phyloP scores from a whole-genome alignment of 1,139 yeast species.

The Yamadazyma sp. region DNA sequence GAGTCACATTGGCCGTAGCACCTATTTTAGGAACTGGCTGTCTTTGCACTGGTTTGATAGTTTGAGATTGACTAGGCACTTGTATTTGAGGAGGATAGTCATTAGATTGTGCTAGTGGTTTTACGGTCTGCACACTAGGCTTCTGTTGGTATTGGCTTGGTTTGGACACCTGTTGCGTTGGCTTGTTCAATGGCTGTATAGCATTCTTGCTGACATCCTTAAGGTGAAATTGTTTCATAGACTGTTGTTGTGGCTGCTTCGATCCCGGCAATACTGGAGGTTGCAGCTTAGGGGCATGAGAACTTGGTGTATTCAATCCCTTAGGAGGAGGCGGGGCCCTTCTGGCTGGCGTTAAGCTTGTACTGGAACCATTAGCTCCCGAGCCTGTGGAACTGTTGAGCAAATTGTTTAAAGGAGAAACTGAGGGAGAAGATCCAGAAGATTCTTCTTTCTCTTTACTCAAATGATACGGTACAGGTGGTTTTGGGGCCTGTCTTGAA shows the following conservation, averaged over 20 bases:
- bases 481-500: constrained; percentile 44
- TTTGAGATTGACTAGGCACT: neutral
- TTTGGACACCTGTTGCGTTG: neutral
- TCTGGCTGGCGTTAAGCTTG: constrained; percentile 47
- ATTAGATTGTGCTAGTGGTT: neutral
- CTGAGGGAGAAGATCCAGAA: constrained; percentile 13
- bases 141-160: neutral
- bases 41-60: constrained; percentile 2
- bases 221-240: constrained; percentile 12
- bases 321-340: constrained; percentile 54
- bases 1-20: constrained; percentile 5
- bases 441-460: constrained; percentile 11
- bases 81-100: too few relatives aligned
- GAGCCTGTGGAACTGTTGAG: constrained; percentile 23
- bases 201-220: constrained; percentile 3
- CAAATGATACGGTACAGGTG: constrained; percentile 44
- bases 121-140: neutral
- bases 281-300: constrained; percentile 27
- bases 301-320: constrained; percentile 10
- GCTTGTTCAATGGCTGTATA: neutral
- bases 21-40: constrained; percentile 6
- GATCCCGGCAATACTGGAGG: constrained; percentile 33
- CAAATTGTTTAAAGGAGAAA: constrained; percentile 38
- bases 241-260: constrained; percentile 1
- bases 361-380: constrained; percentile 3